phyloP scores from a whole-genome alignment of 345 rosid species.

The Eucalyptus marginata region DNA sequence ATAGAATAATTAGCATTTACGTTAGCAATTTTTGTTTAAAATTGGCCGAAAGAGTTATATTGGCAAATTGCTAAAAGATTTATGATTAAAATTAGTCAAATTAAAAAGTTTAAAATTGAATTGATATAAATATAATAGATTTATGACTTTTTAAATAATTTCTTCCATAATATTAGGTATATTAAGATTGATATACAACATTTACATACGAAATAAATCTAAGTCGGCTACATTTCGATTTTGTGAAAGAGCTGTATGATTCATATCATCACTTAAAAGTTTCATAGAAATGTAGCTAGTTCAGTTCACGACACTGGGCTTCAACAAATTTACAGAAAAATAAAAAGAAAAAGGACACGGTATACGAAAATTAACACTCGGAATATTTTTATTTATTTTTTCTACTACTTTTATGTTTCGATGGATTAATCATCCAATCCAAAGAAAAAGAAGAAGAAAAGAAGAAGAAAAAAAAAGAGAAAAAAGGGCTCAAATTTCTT shows the following conservation, averaged over 20 bases:
- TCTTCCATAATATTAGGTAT: background rate
- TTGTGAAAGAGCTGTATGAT: background rate
- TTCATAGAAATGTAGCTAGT: background rate
- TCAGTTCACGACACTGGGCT: background rate
- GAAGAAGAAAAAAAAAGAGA: too few relatives aligned
- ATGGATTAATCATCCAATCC: background rate
- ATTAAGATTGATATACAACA: background rate
- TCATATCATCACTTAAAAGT: background rate
- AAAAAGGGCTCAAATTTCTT: background rate
- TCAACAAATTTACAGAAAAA: background rate
- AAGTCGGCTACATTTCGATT: background rate
- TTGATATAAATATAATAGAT: too few relatives aligned
- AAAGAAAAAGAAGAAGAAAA: too few relatives aligned
- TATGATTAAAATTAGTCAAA: too few relatives aligned
- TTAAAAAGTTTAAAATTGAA: too few relatives aligned
- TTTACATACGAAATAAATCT: background rate
- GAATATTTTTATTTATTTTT: too few relatives aligned
- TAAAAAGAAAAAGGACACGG: background rate
- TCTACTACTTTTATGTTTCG: background rate
- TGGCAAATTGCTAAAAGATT: background rate
- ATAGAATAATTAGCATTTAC: background rate
- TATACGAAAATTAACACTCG: background rate
- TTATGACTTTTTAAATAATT: too few relatives aligned
- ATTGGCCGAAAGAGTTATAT: accelerated
- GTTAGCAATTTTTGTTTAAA: accelerated